phyloP scores from a whole-genome alignment of 306 rosid species.

The Oemleria cerasiformis region DNA sequence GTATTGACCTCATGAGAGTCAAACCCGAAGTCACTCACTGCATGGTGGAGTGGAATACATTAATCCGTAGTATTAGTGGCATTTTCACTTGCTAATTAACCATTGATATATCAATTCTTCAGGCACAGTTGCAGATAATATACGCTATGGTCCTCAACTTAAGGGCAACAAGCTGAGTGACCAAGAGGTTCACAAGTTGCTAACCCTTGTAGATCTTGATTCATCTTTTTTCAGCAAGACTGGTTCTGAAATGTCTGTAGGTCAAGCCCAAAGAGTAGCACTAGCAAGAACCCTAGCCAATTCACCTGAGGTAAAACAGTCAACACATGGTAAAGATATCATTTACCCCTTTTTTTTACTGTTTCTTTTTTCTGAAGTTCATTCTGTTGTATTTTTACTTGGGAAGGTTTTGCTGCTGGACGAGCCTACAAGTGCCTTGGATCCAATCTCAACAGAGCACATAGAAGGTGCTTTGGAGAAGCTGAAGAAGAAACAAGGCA shows the following conservation, averaged over 20 bases:
- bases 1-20: too few relatives aligned
- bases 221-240: conserved; percentile 53
- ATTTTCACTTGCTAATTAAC: neutral
- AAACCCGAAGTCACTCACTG: too few relatives aligned
- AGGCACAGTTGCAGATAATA: conserved; percentile 85
- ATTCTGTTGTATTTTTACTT: neutral
- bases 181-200: conserved; percentile 65
- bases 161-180: conserved; percentile 59
- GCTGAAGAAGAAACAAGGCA: conserved; percentile 65
- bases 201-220: conserved; percentile 70
- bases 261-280: conserved; percentile 95
- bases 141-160: conserved; percentile 78
- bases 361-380: neutral
- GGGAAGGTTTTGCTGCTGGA: conserved; percentile 78
- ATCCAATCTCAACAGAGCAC: conserved; percentile 87
- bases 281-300: conserved; percentile 92
- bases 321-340: neutral
- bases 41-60: too few relatives aligned
- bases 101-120: neutral
- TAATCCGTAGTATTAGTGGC: too few relatives aligned
- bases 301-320: conserved; percentile 66
- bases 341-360: neutral
- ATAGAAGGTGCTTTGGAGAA: conserved; percentile 75
- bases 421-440: conserved; percentile 93
- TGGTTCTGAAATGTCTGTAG: conserved; percentile 77